A percentile compares a stretch with the other conserved stretches of the same genome.
These are phyloP conservation scores for Gautieria morchelliformis DNA, from an alignment of 768 basidiomycete species.

Conservation along the genomic window DNA sequence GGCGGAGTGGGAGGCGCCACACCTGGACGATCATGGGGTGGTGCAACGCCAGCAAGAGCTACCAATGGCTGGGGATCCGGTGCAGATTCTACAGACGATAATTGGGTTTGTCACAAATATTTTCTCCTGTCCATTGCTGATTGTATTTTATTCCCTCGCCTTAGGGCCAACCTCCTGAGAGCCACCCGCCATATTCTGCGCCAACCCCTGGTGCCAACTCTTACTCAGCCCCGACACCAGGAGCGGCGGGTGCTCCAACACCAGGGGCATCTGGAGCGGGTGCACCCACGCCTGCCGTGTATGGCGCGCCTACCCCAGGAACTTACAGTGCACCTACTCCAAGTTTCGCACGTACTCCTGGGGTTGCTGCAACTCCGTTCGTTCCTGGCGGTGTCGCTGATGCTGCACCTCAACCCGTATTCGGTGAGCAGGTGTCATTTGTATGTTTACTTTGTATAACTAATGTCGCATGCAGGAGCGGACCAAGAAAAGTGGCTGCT, in stretches of 20 bases:
- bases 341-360: slow-evolving; percentile 6
- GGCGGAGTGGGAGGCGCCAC: slow-evolving; percentile 7
- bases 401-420: slow-evolving; percentile 1
- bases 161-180: neutral
- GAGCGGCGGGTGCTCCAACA: slow-evolving; percentile 26
- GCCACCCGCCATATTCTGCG: slow-evolving; percentile 1
- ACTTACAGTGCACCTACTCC: slow-evolving; percentile 10
- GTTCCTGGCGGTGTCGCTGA: neutral
- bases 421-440: neutral
- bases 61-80: neutral
- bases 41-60: neutral
- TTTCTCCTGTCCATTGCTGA: neutral
- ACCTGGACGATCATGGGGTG: neutral
- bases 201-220: slow-evolving; percentile 19
- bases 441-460: slow-evolving; percentile 21
- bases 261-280: slow-evolving; percentile 31
- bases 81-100: slow-evolving; percentile 2
- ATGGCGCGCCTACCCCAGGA: slow-evolving; percentile 13
- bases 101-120: neutral
- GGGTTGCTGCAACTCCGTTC: slow-evolving; percentile 7
- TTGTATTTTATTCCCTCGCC: neutral
- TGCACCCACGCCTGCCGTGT: slow-evolving; percentile 26
- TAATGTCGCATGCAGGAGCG: slow-evolving; percentile 17
- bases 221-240: slow-evolving; percentile 24
- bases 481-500: slow-evolving; percentile 18